Conservation (phyloP, 2,329 filamentous ascomycete genomes). For the Fusarium concolor region DNA sequence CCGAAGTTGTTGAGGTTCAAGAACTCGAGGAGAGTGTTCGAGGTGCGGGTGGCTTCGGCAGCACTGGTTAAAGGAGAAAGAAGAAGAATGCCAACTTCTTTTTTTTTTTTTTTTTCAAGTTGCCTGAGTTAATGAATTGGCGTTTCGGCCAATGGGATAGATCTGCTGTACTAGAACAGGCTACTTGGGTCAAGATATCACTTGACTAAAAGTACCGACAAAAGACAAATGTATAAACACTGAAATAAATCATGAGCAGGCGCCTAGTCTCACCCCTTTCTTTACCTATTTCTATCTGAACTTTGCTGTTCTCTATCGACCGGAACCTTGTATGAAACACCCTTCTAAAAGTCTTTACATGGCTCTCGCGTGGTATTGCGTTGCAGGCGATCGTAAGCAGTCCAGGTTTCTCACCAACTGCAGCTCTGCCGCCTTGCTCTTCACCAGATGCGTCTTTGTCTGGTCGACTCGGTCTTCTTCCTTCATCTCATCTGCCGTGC, state of each 20-base stretch:
- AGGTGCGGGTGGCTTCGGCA: constrained; percentile 91
- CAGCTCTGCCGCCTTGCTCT: constrained; percentile 89
- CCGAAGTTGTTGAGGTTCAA: constrained; percentile 89
- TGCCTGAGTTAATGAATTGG: constrained; percentile 30
- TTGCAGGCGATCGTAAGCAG: constrained; percentile 73
- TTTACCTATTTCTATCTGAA: constrained; percentile 36
- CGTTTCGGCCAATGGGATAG: constrained; percentile 3
- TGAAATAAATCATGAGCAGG: constrained; percentile 1
- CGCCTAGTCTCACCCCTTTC: constrained; percentile 7
- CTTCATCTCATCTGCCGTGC: constrained; percentile 56
- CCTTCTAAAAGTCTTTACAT: constrained; percentile 50
- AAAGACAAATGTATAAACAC: background rate
- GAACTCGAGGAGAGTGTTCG: constrained; percentile 91
- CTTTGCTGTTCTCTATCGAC: constrained; percentile 13
- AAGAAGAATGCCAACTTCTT: constrained; percentile 2
- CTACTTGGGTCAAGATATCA: background rate
- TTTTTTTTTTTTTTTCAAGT: background rate
- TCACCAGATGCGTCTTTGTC: constrained; percentile 73
- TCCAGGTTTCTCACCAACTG: constrained; percentile 80
- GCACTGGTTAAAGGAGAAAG: constrained; percentile 69
- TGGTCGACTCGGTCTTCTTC: constrained; percentile 60
- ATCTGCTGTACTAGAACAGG: background rate
- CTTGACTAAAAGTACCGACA: background rate
- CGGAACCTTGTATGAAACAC: background rate
- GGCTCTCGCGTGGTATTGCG: constrained; percentile 70